Base-by-base conservation (phyloP, 768 basidiomycete species). In the Mycena filopes region DNA sequence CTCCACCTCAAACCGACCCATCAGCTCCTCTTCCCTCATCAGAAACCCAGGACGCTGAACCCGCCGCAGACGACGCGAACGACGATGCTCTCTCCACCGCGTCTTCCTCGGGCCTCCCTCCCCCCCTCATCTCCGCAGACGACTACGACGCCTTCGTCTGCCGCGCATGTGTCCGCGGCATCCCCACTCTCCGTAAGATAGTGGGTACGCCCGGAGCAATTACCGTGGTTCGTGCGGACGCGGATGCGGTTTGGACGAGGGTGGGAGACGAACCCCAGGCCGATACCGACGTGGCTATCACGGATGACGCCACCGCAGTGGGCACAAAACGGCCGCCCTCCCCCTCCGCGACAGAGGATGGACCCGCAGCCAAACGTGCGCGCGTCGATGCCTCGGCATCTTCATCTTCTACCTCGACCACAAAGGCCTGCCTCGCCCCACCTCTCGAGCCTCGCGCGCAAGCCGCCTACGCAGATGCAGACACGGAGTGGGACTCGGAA, bases 131-230 rank as follows among this genome's bases (percentile, higher is more conserved):
- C 54, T 77, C 87, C 23, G 88, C 87, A 10, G 80, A 80, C 16
- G 87, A 91, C 72, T 95, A 95, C 72, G 92, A 95, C 45, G 81
- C 86, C 50, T 87, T 95, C 71, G 78, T 95, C 20, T 95, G 94
- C 75, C 84, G 84, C 36, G 70, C 79, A 28, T 95, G 94, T 75
- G 92, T 90, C n/a, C 76, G 75, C 20, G 78, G 80, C 54, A 87
- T 85, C 49, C 77, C 81, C 28, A 81, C 81, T 23, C 78, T 95
- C 16, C 81, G 78, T 65, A 81, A 84, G 43, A 89, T 86, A 73
- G 92, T 91, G 12, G 93, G 93, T 26, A 89, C 90, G 1, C 78
- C 79, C 42, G 92, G 91, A 3, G 79, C 79, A n/a, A 80, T 87
- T 41, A 89, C 94, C 83, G 86, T 94, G 49, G 79, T 87, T 38